A percentile compares a stretch with the other conserved stretches of the same genome.
phyloP scores from a whole-genome alignment of 2,329 filamentous ascomycete species.

The Aspergillus unguis region DNA sequence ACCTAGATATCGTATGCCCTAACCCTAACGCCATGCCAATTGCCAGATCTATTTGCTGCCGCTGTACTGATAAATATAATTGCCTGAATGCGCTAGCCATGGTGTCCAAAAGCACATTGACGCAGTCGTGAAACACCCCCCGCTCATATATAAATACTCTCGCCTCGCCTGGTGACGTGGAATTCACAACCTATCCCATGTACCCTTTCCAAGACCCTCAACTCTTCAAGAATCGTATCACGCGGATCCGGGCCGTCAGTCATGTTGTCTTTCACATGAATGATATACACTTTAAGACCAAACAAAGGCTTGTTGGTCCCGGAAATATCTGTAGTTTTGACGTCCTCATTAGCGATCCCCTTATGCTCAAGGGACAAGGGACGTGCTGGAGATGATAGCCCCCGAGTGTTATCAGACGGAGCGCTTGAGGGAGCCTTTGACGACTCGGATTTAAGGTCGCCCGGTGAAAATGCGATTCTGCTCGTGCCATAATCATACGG shows the following conservation, averaged over 20 bases:
- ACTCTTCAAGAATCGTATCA: constrained; percentile 67
- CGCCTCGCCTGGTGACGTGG: constrained; percentile 65
- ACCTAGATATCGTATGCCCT: neutral
- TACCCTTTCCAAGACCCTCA: constrained; percentile 63
- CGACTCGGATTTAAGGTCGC: neutral
- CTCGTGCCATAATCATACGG: neutral
- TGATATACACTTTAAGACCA: constrained; percentile 78
- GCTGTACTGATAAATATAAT: neutral
- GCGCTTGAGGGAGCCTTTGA: neutral
- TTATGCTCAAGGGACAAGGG: constrained; percentile 3
- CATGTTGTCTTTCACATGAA: constrained; percentile 88
- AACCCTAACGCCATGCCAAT: neutral
- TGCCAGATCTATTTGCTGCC: neutral
- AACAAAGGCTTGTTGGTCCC: constrained; percentile 51
- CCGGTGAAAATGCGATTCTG: neutral
- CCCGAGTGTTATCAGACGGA: neutral
- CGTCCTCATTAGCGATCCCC: constrained; percentile 6
- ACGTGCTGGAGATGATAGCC: neutral
- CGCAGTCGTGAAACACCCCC: neutral
- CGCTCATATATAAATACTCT: constrained; percentile 48
- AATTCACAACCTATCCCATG: constrained; percentile 75
- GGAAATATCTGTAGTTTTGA: constrained; percentile 2
- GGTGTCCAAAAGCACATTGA: neutral
- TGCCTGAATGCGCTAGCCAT: neutral
- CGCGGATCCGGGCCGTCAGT: constrained; percentile 64